phyloP scores from a whole-genome alignment of 805 yeast species.

The Candida michaelii region DNA sequence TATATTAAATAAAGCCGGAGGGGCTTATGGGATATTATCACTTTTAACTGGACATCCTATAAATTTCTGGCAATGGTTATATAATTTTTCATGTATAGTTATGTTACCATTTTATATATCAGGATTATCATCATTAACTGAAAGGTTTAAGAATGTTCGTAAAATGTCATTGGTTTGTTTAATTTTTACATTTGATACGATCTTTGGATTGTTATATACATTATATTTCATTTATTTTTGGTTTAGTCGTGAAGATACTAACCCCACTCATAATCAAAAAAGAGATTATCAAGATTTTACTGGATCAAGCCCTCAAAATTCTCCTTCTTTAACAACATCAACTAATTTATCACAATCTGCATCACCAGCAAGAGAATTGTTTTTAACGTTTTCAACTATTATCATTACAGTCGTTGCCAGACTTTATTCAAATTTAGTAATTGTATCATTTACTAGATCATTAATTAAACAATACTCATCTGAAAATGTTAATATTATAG shows the following conservation, averaged over 20 bases:
- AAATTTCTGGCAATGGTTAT: slow-evolving; percentile 77
- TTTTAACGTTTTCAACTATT: slow-evolving; percentile 53
- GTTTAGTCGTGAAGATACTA: slow-evolving; percentile 55
- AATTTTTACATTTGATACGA: slow-evolving; percentile 65
- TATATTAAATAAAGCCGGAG: slow-evolving; percentile 84
- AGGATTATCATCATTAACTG: slow-evolving; percentile 47
- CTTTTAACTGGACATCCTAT: slow-evolving; percentile 87
- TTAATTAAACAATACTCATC: slow-evolving; percentile 41
- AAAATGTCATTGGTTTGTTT: slow-evolving; percentile 63
- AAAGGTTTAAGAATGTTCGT: slow-evolving; percentile 53
- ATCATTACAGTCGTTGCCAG: slow-evolving; percentile 48
- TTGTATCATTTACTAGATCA: slow-evolving; percentile 59
- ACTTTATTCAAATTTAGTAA: slow-evolving; percentile 58
- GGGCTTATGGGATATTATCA: slow-evolving; percentile 82
- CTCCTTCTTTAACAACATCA: slow-evolving; percentile 12
- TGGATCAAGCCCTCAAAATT: slow-evolving; percentile 6
- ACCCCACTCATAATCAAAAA: slow-evolving; percentile 4
- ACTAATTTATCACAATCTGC: slow-evolving; percentile 56
- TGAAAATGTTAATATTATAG: slow-evolving; percentile 20
- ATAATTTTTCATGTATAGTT: slow-evolving; percentile 63
- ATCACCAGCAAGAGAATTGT: slow-evolving; percentile 52
- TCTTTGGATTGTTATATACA: slow-evolving; percentile 67
- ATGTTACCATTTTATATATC: slow-evolving; percentile 63
- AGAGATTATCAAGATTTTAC: slow-evolving; percentile 6
- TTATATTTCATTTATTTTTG: slow-evolving; percentile 72